These are phyloP conservation scores for Cucumis variabilis DNA, from an alignment of 331 rosid species.

Conservation along the genomic window DNA sequence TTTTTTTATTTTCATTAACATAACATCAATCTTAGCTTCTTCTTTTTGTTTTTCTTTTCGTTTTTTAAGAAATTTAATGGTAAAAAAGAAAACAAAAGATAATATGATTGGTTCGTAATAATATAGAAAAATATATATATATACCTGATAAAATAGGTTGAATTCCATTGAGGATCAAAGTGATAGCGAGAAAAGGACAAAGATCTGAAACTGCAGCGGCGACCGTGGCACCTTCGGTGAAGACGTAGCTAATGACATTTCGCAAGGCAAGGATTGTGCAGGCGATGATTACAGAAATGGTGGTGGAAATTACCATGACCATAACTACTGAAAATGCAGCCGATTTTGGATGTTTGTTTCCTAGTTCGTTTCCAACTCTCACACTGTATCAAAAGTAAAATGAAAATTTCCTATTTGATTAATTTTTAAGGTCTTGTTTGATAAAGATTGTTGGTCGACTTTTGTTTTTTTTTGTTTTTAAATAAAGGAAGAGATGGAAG, in stretches of 20 bases:
- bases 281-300: conserved; percentile 52
- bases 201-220: conserved; percentile 72
- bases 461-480: too few species aligned
- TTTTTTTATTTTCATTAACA: too few species aligned
- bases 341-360: conserved; percentile 70
- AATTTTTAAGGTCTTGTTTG: too few species aligned
- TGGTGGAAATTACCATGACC: conserved; percentile 46
- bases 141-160: conserved; percentile 81
- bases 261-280: conserved; percentile 51
- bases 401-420: too few species aligned
- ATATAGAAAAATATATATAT: background rate
- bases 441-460: too few species aligned
- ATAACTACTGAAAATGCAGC: conserved; percentile 64
- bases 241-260: conserved; percentile 66
- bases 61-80: too few species aligned
- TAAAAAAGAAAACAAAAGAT: too few species aligned
- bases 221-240: conserved; percentile 64
- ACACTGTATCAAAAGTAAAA: conserved; percentile 46
- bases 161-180: conserved; percentile 72
- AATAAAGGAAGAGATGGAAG: too few species aligned
- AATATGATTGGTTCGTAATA: too few species aligned
- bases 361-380: conserved; percentile 81
- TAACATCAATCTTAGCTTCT: too few species aligned
- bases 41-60: too few species aligned
- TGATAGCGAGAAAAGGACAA: conserved; percentile 60